A percentile compares a stretch with the other conserved stretches of the same genome.
These are phyloP conservation scores for Trichophyton rubrum DNA, from an alignment of 2,329 filamentous ascomycete genomes.

Conservation along the genomic window DNA sequence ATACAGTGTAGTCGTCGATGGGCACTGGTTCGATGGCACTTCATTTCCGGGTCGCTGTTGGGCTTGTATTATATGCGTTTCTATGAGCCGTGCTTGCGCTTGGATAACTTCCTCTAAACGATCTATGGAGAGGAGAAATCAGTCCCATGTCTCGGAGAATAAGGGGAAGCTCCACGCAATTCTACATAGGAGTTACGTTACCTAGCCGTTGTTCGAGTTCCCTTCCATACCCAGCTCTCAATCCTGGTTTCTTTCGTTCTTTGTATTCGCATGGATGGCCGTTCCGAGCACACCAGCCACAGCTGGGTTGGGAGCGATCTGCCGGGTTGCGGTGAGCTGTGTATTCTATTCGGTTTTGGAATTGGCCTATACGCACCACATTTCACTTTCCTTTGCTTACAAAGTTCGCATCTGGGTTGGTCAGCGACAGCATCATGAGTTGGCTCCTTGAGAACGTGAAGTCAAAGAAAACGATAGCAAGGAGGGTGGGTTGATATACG, in stretches of 20 bases:
- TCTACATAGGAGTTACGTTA: constrained; percentile 12
- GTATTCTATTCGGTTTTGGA: not conserved
- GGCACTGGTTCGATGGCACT: not conserved
- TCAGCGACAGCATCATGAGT: not conserved
- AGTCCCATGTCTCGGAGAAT: not conserved
- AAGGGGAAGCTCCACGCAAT: not conserved
- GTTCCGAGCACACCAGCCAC: constrained; percentile 59
- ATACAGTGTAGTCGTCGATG: constrained; percentile 19
- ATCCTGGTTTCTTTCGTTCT: constrained; percentile 57
- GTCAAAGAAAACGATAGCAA: not conserved
- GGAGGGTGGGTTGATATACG: constrained; percentile 8
- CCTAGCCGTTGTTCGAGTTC: constrained; percentile 58
- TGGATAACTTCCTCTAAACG: constrained; percentile 54
- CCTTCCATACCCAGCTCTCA: constrained; percentile 54
- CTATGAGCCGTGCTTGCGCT: constrained; percentile 54
- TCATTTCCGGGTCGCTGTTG: constrained; percentile 1
- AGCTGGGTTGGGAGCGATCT: constrained; percentile 47
- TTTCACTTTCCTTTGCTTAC: constrained; percentile 24
- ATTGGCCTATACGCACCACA: constrained; percentile 18
- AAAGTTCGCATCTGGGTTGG: constrained; percentile 20
- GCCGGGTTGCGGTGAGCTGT: not conserved
- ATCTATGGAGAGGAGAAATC: constrained; percentile 29
- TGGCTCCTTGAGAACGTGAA: not conserved
- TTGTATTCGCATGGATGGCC: constrained; percentile 55
- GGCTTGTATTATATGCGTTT: constrained; percentile 38